These are phyloP conservation scores for Quercus parvula DNA, from an alignment of 306 rosid species.

Conservation along the genomic window DNA sequence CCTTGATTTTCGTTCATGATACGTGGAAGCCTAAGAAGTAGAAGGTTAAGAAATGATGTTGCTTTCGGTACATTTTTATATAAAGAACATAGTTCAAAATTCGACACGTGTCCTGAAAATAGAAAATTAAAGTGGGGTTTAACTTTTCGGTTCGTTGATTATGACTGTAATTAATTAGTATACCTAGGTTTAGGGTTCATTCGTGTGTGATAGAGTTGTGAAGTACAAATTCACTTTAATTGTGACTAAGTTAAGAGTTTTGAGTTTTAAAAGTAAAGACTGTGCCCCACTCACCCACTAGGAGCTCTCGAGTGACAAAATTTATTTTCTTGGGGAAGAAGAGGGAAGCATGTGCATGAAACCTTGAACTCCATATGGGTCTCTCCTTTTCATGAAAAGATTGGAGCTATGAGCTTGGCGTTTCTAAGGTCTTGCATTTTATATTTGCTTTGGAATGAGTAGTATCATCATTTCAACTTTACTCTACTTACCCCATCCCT, in stretches of 20 bases:
- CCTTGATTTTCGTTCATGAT: conserved; percentile 14
- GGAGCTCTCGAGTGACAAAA: conserved; percentile 23
- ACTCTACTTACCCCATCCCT: conserved; percentile 5
- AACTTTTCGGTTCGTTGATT: conserved; percentile 11
- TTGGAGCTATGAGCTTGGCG: conserved; percentile 53
- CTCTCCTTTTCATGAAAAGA: conserved; percentile 68
- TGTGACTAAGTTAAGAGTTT: conserved; percentile 31
- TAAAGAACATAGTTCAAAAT: neutral
- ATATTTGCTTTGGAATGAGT: conserved; percentile 31
- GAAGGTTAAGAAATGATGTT: conserved; percentile 16
- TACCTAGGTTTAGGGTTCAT: conserved; percentile 20
- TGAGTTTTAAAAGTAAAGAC: conserved; percentile 39
- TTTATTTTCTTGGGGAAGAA: conserved; percentile 34
- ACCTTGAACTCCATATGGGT: conserved; percentile 48
- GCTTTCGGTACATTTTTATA: conserved; percentile 31
- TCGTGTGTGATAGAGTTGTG: neutral
- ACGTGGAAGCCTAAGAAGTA: conserved; percentile 22
- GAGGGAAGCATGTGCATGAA: conserved; percentile 68
- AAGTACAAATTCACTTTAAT: conserved; percentile 26
- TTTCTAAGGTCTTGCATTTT: conserved; percentile 32
- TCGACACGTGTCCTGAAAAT: conserved; percentile 32
- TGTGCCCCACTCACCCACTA: conserved; percentile 43
- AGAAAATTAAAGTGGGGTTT: conserved; percentile 17
- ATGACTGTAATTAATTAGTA: neutral
- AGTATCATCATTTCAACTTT: conserved; percentile 41